Evolutionary conservation across 306 rosid genomes (phyloP).

Genomic region (Crataegus laevigata): DNA sequence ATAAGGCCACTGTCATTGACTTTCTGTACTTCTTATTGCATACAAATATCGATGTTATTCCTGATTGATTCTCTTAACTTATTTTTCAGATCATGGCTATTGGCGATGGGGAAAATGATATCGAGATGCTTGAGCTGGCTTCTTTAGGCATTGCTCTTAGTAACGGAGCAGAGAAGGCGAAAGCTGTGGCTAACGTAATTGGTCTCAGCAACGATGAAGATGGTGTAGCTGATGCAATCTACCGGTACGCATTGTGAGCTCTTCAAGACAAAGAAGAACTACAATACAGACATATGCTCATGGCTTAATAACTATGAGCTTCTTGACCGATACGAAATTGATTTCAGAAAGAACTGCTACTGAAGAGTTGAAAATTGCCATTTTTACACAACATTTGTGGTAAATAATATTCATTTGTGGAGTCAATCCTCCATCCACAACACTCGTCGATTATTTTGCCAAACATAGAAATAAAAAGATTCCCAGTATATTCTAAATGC

Average conservation of each 20-base stretch:
- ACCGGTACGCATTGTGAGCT: slow-evolving; percentile 69
- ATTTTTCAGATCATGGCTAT: slow-evolving; percentile 77
- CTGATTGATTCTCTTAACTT: slow-evolving; percentile 2
- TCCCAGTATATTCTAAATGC: background rate
- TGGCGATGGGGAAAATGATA: slow-evolving; percentile 95
- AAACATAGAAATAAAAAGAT: background rate
- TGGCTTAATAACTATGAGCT: background rate
- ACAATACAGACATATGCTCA: background rate
- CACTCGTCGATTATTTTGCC: background rate
- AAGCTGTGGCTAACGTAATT: slow-evolving; percentile 69
- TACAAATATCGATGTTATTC: background rate
- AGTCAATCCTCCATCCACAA: background rate
- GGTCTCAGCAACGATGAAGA: slow-evolving; percentile 89
- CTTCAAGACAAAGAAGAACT: background rate
- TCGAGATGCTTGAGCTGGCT: slow-evolving; percentile 92
- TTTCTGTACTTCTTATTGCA: background rate
- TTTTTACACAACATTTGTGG: background rate
- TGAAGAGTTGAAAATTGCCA: background rate
- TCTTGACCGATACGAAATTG: background rate
- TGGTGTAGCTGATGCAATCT: slow-evolving; percentile 88
- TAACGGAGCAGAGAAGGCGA: slow-evolving; percentile 74
- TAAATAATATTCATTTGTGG: background rate
- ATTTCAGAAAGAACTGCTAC: background rate
- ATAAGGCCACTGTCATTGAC: background rate
- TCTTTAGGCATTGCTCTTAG: slow-evolving; percentile 76